These are phyloP conservation scores for Poa pratensis DNA, from an alignment of 176 grass and related monocot genomes.

Conservation along the genomic window DNA sequence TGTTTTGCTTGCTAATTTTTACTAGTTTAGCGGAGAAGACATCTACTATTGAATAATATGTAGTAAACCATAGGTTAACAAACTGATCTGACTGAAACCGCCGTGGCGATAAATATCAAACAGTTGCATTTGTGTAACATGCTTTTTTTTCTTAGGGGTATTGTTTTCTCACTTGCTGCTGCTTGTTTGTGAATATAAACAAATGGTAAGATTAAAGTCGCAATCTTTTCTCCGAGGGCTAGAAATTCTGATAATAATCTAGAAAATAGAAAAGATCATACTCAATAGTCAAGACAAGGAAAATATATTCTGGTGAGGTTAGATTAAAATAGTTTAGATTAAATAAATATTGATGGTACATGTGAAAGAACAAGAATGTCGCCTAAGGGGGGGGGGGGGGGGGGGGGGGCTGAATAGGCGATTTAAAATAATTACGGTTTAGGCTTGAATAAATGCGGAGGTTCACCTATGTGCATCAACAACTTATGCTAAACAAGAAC, in stretches of 20 bases:
- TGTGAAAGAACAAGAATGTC: too few relatives aligned
- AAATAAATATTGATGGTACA: neutral
- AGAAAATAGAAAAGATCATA: neutral
- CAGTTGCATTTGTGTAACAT: conserved; percentile 17
- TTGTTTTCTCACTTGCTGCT: conserved; percentile 12
- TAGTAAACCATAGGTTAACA: neutral
- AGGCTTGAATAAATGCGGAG: too few relatives aligned
- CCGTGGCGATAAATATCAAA: neutral
- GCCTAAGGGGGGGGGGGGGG: too few relatives aligned
- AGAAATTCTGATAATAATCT: neutral
- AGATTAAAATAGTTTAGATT: neutral
- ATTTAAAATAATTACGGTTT: too few relatives aligned
- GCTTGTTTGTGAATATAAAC: conserved; percentile 8
- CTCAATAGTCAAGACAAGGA: neutral
- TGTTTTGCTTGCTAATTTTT: conserved; percentile 4
- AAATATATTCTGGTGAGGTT: neutral
- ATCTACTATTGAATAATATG: neutral
- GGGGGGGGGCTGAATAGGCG: too few relatives aligned
- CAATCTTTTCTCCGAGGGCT: neutral
- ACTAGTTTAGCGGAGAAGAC: conserved; percentile 15
- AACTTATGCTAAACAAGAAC: too few relatives aligned
- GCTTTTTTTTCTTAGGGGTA: conserved; percentile 5
- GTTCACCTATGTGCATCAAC: too few relatives aligned
- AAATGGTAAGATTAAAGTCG: neutral
- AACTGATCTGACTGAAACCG: neutral